Conservation (phyloP, 768 basidiomycete species). For the Kondoa malvinella region DNA sequence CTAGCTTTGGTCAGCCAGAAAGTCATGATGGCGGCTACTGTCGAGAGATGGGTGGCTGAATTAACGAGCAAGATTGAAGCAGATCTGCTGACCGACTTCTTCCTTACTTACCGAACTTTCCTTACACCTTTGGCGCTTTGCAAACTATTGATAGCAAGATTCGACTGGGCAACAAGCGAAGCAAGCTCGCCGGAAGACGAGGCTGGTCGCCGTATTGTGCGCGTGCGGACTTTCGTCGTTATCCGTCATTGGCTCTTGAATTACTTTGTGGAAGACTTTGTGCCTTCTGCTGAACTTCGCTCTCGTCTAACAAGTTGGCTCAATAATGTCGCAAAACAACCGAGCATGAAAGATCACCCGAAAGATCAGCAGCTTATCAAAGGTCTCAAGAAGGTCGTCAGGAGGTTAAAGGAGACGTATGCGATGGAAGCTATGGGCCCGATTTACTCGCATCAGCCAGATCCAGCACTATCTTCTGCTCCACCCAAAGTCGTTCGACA, state of each 20-base stretch:
- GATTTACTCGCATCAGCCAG: neutral
- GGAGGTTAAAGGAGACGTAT: constrained; percentile 47
- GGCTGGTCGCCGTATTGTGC: constrained; percentile 54
- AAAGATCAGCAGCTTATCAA: constrained; percentile 64
- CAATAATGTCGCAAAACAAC: constrained; percentile 56
- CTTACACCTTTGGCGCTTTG: constrained; percentile 61
- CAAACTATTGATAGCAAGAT: constrained; percentile 64
- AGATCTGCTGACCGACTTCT: constrained; percentile 73
- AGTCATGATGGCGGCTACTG: constrained; percentile 69
- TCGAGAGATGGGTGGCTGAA: constrained; percentile 85
- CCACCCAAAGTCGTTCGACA: constrained; percentile 7
- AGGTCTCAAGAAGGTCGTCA: constrained; percentile 63
- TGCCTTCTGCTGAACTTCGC: constrained; percentile 61
- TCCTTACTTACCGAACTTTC: constrained; percentile 80
- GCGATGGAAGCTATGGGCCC: constrained; percentile 11
- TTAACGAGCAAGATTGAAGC: constrained; percentile 70
- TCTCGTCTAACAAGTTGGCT: constrained; percentile 59
- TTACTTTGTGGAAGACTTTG: constrained; percentile 75
- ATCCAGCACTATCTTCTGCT: neutral
- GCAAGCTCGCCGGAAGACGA: constrained; percentile 44
- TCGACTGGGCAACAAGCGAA: constrained; percentile 54
- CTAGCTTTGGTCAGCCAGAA: constrained; percentile 3
- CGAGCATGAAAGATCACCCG: constrained; percentile 40
- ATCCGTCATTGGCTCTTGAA: constrained; percentile 79
- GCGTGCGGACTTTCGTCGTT: constrained; percentile 75